Conservation (phyloP, 352 stramenopile genomes). For the Globisporangium echinulatum region DNA sequence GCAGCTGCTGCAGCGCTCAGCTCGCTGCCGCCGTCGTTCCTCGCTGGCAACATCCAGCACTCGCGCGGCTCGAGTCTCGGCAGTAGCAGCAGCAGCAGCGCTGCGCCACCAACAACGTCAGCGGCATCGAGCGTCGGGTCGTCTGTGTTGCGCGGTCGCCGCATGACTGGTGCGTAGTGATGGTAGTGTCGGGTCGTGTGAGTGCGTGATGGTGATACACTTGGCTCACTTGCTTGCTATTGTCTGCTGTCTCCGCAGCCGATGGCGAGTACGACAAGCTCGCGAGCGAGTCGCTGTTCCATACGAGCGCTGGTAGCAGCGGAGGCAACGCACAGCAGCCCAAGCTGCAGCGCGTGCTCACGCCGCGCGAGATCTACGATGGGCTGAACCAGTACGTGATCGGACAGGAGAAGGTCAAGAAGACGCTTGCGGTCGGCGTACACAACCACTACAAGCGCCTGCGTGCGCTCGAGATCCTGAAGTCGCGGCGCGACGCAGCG, state of each 20-base stretch:
- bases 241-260: slow-evolving; percentile 1
- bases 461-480: slow-evolving; percentile 52
- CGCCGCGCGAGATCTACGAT: slow-evolving; percentile 91
- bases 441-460: slow-evolving; percentile 99
- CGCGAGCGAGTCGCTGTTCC: slow-evolving; percentile 44
- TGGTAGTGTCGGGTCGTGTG: too few species aligned
- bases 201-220: too few species aligned
- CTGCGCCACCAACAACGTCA: slow-evolving; percentile 4
- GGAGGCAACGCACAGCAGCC: slow-evolving; percentile 11
- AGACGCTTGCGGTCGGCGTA: slow-evolving; percentile 93
- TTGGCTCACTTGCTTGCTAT: too few species aligned
- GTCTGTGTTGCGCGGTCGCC: slow-evolving; percentile 17
- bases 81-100: slow-evolving; percentile 5
- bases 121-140: slow-evolving; percentile 1
- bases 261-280: slow-evolving; percentile 73
- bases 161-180: slow-evolving; percentile 31
- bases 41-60: slow-evolving; percentile 39
- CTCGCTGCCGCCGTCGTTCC: slow-evolving; percentile 56
- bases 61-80: slow-evolving; percentile 32
- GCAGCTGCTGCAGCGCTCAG: slow-evolving; percentile 56
- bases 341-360: slow-evolving; percentile 59
- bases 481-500: slow-evolving; percentile 33
- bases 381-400: slow-evolving; percentile 97
- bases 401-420: slow-evolving; percentile 96
- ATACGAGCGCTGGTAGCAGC: slow-evolving; percentile 10